Conservation (phyloP, 176 grass and related monocot genomes). For the Musa acuminata region DNA sequence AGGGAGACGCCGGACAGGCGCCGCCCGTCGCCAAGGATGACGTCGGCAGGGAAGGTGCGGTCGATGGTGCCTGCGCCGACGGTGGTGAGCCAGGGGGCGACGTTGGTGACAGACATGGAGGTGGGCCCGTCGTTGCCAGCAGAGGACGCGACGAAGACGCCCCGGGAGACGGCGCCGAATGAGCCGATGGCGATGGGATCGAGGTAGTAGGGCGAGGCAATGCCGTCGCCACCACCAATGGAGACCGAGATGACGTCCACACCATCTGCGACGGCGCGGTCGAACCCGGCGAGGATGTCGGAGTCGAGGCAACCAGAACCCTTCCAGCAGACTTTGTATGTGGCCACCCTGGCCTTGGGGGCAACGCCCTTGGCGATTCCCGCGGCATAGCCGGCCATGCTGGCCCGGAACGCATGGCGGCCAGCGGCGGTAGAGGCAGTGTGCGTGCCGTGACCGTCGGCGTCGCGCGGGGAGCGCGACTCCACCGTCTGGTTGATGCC, state of each 20-base stretch:
- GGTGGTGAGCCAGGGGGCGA: conserved; percentile 61
- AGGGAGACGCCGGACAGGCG: conserved; percentile 40
- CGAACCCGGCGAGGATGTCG: conserved; percentile 66
- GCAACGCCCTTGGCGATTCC: conserved; percentile 49
- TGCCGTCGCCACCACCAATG: conserved; percentile 34
- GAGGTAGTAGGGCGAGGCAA: conserved; percentile 29
- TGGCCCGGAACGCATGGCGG: conserved; percentile 12
- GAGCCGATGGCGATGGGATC: conserved; percentile 48
- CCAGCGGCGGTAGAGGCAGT: conserved; percentile 64
- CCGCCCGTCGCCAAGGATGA: conserved; percentile 35
- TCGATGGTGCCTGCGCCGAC: conserved; percentile 54
- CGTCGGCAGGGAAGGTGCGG: conserved; percentile 39
- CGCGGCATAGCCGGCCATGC: conserved; percentile 42
- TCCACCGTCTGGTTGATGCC: conserved; percentile 51
- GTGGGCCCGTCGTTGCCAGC: conserved; percentile 47
- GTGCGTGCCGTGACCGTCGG: conserved; percentile 52
- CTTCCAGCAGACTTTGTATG: conserved; percentile 57
- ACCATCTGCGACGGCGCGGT: conserved; percentile 41
- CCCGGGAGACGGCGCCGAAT: conserved; percentile 44
- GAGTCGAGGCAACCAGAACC: conserved; percentile 33
- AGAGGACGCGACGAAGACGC: conserved; percentile 40
- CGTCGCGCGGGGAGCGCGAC: conserved; percentile 52
- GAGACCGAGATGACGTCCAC: conserved; percentile 56
- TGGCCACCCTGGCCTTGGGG: conserved; percentile 39
- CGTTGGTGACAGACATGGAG: conserved; percentile 41